Evolutionary conservation across 2,329 filamentous ascomycete species (phyloP), one percentile per base, ranked within the genome.

Genomic region (Colletotrichum lindemuthianum): DNA sequence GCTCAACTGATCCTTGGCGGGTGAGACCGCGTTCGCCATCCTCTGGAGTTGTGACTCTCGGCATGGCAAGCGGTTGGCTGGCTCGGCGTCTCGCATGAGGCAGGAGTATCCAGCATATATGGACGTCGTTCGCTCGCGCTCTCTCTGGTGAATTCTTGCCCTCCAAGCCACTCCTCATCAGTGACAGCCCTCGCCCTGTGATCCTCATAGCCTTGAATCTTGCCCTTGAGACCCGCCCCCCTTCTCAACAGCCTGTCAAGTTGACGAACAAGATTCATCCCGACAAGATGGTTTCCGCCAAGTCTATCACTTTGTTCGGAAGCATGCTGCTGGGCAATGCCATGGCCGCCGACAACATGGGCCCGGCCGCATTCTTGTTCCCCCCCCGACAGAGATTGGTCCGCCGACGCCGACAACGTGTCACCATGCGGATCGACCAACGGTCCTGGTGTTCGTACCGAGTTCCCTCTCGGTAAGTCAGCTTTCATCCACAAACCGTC

Each of bases 281-380:
- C 37, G 34, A 59, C 59, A 67, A 66, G 48, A 68, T 68, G 66
- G 63, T 68, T 43, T 68, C 63, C 37, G 40, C 53, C 63, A 61
- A 58, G 56, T 63, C 52, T 33, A 47, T 59, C 51, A 49, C 60
- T 37, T 15, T 61, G 45, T 56, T 61, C 40, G 61, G 58, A 40
- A 52, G 50, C 52, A 65, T 65, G 59, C 63, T 68, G 51, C 34
- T 67, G 34, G 64, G 59, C 59, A 61, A 59, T 41, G 55, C 60
- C 56, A 58, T 60, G 33, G 59, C 51, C 40, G 56, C 57, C 16
- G 68, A 72, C n/a, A 72, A 75, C 39, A 80, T 80, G 76, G 86
- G 86, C 10, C 85, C 86, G 8, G 85, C 85, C 16, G 84, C 83
- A 9, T 87, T 89, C 71, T 77, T 88, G 74, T 89, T 86, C 55